Evolutionary conservation across 2,329 filamentous ascomycete genomes (phyloP), one percentile per base, ranked within the genome.

Genomic region (Rugonectria rugulosa): DNA sequence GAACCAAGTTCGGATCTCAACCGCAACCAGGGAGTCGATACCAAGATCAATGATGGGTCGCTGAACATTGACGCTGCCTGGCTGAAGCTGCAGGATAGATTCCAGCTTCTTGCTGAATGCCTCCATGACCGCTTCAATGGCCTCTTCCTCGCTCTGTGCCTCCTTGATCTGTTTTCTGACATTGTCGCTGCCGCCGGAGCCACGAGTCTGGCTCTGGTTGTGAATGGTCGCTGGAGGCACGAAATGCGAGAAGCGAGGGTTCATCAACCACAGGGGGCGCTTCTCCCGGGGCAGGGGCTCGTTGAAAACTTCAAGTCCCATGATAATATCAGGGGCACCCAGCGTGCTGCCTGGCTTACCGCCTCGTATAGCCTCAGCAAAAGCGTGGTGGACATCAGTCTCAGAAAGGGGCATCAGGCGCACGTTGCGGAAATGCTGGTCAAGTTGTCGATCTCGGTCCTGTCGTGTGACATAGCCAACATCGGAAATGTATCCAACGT

Each of bases 1-100:
- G 57, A 82, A 79, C 81, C 81, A 84, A 2, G 75, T 68, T 1
- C 79, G 75, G 4, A 77, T 76, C 72, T 67, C 67, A 7, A 70
- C 67, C 1, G 70, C 67, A 3, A 70, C 56, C 7, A 73, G 53
- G 0, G 68, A 68, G 47, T 73, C 70, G 15, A 72, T 57, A 2
- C 70, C 69, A 2, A 70, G 53, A 15, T 71, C 67, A 8, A 62
- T 55, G 12, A 67, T 41, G 5, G 53, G 49, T 11, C 38, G 36
- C 10, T 55, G 24, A 3, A 52, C 43, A 8, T 59, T 43, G 9
- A 59, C 53, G 7, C 45, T 55, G 6, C 29, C 60, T 15, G 32
- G 12, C 4, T 57, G 20, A 1, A 59, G 43, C 6, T 62, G 64
- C 4, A 67, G 53, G 2, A 65, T 60, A 6, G 53, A 52, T 21